Conservation (phyloP, 192 early-diverging fungal genomes). For the Piromyces sp. region DNA sequence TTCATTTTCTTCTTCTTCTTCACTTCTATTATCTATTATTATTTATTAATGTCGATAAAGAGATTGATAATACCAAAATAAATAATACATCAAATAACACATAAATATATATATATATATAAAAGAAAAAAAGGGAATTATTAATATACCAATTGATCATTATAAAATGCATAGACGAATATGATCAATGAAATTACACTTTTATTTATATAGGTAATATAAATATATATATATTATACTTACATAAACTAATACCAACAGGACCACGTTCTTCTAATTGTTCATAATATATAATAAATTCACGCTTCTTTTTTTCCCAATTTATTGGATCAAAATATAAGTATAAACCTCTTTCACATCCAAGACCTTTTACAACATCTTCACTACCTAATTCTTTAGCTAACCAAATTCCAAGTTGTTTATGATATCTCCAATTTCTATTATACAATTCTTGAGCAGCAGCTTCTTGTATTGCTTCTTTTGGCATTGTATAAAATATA, state of each 20-base stretch:
- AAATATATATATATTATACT: too few species aligned
- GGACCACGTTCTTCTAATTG: constrained; percentile 62
- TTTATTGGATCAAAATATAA: constrained; percentile 81
- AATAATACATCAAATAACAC: too few species aligned
- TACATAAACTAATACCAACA: not conserved
- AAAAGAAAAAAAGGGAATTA: too few species aligned
- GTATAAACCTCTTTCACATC: constrained; percentile 62
- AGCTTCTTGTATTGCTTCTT: constrained; percentile 75
- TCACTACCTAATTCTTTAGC: constrained; percentile 47
- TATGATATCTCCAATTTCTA: constrained; percentile 93
- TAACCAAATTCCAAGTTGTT: constrained; percentile 81
- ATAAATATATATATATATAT: too few species aligned
- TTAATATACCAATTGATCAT: too few species aligned
- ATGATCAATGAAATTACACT: too few species aligned
- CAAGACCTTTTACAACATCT: constrained; percentile 3
- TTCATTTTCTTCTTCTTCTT: not conserved
- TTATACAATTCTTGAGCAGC: constrained; percentile 86
- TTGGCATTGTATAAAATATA: constrained; percentile 92
- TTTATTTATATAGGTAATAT: too few species aligned
- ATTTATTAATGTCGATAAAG: too few species aligned
- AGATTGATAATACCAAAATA: too few species aligned
- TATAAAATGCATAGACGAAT: too few species aligned
- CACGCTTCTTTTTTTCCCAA: constrained; percentile 82
- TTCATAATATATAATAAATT: constrained; percentile 73
- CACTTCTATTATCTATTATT: not conserved